A percentile compares a stretch with the other conserved stretches of the same genome.
Evolutionary conservation across 1,139 yeast genomes (phyloP).

Genomic region (Candida tropicalis): DNA sequence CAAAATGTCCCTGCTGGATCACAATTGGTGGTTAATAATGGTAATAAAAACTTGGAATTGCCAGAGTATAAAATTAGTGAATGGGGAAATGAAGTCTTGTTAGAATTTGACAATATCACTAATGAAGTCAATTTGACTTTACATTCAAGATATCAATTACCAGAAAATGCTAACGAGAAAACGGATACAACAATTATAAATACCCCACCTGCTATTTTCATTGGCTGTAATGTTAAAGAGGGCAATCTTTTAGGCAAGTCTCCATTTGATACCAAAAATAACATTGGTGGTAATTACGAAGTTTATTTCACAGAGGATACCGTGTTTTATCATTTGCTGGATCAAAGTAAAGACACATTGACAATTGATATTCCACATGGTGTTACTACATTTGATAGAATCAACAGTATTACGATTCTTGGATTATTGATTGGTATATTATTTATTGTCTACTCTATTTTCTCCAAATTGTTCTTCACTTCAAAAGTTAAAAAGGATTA

Average conservation of each 20-base stretch:
- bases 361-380: constrained; percentile 27
- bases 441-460: constrained; percentile 13
- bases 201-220: constrained; percentile 30
- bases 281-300: constrained; percentile 40
- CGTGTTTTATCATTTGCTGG: constrained; percentile 38
- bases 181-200: constrained; percentile 16
- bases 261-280: constrained; percentile 38
- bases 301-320: constrained; percentile 44
- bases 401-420: constrained; percentile 20
- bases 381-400: constrained; percentile 18
- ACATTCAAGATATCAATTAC: constrained; percentile 45
- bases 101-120: constrained; percentile 25
- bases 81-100: constrained; percentile 47
- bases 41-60: constrained; percentile 42
- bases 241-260: constrained; percentile 31
- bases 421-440: constrained; percentile 16
- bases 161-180: constrained; percentile 18
- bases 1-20: constrained; percentile 32
- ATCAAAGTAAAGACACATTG: constrained; percentile 10
- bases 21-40: constrained; percentile 31
- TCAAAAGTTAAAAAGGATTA: constrained; percentile 4
- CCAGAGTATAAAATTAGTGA: constrained; percentile 41
- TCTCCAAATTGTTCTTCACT: constrained; percentile 10
- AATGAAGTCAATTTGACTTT: constrained; percentile 28
- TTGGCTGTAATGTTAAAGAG: constrained; percentile 37